Base-by-base conservation (phyloP, 352 stramenopile genomes). In the Phytophthora macrochlamydospora region DNA sequence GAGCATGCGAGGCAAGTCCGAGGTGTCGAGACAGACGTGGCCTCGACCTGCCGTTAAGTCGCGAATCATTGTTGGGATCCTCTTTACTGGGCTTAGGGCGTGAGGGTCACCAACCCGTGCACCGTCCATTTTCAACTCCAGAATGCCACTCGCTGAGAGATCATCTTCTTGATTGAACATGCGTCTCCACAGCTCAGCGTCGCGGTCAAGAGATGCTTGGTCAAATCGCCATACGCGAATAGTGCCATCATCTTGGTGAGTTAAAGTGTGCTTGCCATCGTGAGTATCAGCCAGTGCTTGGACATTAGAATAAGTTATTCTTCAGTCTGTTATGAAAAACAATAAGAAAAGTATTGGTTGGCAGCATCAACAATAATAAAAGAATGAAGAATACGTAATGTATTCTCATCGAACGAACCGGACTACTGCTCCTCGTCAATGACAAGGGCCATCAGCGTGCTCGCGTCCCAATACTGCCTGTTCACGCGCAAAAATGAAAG, bases 11-110 rank as follows among this genome's bases (percentile, higher is more conserved):
- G 89, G 89, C 35, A 97, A 54, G 7, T 94, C 81, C 9, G 83
- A 73, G 29, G 85, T 94, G 62, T 97, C 81, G 33, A 95, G 72
- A 46, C 83, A 93, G 14, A 95, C 85, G 62, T 95, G 87, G 33
- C 82, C 86, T 29, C 87, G 79, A 1, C 89, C 89, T 18, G 66
- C 63, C 1, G 90, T 88, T 29, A 97, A 62, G 4, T 91, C 75
- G 18, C 69, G 67, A 29, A 18, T 92, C 87, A 69, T 98, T 98
- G 32, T 98, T 92, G 14, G 90, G 85, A 65, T 99, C 96, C 18
- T 95, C 87, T 75, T 98, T 98, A 42, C 96, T 95, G 62, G 97
- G 77, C 71, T 99, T 87, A 1, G 89, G 87, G 1, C 65, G 79
- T 14, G 86, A 95, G 51, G 73, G 6, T 63, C 66, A 9, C 68